Conservation (phyloP, 345 rosid species). For the Salix brachista region DNA sequence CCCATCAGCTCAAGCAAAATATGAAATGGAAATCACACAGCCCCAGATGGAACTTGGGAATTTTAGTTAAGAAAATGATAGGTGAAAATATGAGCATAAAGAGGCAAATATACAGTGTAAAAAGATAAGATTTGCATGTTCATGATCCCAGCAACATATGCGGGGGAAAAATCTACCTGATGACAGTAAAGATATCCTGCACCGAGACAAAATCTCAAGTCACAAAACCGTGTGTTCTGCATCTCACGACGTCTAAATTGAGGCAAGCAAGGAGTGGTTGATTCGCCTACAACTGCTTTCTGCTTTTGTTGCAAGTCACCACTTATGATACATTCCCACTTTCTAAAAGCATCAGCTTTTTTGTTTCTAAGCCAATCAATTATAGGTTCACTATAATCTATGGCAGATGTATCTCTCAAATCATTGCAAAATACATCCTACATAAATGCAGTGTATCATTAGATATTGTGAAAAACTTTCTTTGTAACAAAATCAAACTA, state of each 20-base stretch:
- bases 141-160: background rate
- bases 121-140: background rate
- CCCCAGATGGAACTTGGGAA: background rate
- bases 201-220: slow-evolving; percentile 72
- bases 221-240: slow-evolving; percentile 61
- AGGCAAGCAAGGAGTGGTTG: slow-evolving; percentile 44
- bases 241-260: slow-evolving; percentile 47
- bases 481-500: background rate
- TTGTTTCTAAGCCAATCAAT: slow-evolving; percentile 70
- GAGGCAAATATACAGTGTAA: background rate
- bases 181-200: slow-evolving; percentile 84
- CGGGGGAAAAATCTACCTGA: slow-evolving; percentile 51
- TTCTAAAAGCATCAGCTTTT: slow-evolving; percentile 58
- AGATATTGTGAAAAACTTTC: slow-evolving; percentile 4
- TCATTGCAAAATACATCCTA: slow-evolving; percentile 79
- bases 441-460: slow-evolving; percentile 14
- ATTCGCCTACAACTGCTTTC: slow-evolving; percentile 41
- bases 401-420: slow-evolving; percentile 56
- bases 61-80: background rate
- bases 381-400: slow-evolving; percentile 69
- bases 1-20: background rate
- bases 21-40: background rate
- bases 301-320: slow-evolving; percentile 61
- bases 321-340: slow-evolving; percentile 61
- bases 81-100: background rate